Conservation (phyloP, 2,329 filamentous ascomycete species). For the Fusarium tricinctum region DNA sequence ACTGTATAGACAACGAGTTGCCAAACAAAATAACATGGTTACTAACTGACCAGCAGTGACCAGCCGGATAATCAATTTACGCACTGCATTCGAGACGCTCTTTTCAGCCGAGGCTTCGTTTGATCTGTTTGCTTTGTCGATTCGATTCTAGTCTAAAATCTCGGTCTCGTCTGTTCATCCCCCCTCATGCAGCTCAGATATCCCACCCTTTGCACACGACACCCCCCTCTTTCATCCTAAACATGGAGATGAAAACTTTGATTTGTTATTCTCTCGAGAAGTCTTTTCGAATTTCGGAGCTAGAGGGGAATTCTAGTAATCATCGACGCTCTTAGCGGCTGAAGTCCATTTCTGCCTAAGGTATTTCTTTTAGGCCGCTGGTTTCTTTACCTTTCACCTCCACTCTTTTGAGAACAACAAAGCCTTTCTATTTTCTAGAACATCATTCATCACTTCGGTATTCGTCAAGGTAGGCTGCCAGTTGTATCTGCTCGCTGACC, state of each 20-base stretch:
- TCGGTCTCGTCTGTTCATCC: conserved; percentile 1
- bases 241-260: not conserved
- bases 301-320: fast-evolving
- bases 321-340: not conserved
- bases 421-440: not conserved
- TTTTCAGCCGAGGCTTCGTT: not conserved
- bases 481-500: not conserved
- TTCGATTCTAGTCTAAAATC: not conserved
- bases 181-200: not conserved
- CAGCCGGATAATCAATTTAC: not conserved
- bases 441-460: not conserved
- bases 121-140: not conserved
- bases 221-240: not conserved
- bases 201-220: not conserved
- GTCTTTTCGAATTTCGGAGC: not conserved
- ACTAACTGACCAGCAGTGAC: not conserved
- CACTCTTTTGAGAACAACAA: not conserved
- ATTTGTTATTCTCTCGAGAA: not conserved
- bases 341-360: conserved; percentile 1
- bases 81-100: not conserved
- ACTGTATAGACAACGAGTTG: not conserved
- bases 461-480: not conserved
- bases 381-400: not conserved
- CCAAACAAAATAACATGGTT: not conserved
- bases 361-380: conserved; percentile 4